Percentiles rank a stretch among this genome's conserved stretches.
Evolutionary conservation across 2,329 filamentous ascomycete species (phyloP).

Genomic region (Hypoxylon sp.): DNA sequence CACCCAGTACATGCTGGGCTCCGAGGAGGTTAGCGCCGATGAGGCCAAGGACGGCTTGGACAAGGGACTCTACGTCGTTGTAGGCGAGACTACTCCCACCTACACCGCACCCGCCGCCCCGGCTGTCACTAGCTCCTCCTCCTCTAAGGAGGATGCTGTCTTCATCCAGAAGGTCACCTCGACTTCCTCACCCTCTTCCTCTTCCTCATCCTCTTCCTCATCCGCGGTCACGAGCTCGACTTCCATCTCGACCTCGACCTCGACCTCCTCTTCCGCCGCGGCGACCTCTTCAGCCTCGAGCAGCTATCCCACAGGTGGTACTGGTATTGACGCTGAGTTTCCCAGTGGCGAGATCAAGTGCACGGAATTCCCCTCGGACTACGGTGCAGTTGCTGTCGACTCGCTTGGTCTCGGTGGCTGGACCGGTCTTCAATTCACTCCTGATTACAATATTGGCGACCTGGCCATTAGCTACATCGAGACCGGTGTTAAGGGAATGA

Average conservation of each 20-base stretch:
- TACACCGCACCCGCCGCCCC: constrained; percentile 59
- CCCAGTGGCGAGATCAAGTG: constrained; percentile 80
- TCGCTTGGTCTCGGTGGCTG: constrained; percentile 81
- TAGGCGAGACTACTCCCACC: constrained; percentile 68
- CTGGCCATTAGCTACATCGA: constrained; percentile 73
- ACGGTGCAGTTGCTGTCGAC: constrained; percentile 78
- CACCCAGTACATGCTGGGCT: constrained; percentile 78
- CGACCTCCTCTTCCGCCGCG: constrained; percentile 52
- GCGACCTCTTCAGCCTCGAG: constrained; percentile 42
- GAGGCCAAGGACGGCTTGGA: constrained; percentile 79
- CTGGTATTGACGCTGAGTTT: constrained; percentile 76
- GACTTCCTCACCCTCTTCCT: constrained; percentile 53
- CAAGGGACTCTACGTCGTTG: constrained; percentile 75
- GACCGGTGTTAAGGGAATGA: constrained; percentile 69
- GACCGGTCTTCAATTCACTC: constrained; percentile 79
- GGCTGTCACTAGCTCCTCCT: constrained; percentile 48
- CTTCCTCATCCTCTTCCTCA: no score
- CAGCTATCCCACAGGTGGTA: constrained; percentile 47
- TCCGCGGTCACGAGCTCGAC: constrained; percentile 53
- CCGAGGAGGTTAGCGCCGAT: constrained; percentile 67
- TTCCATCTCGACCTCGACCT: constrained; percentile 42
- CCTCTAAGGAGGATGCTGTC: constrained; percentile 49
- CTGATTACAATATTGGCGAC: constrained; percentile 62
- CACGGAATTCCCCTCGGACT: constrained; percentile 78
- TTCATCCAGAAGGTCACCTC: constrained; percentile 52